These are phyloP conservation scores for bread wheat (Triticum aestivum) DNA, from an alignment of 176 grass and related monocot species.

Conservation along the genomic window DNA sequence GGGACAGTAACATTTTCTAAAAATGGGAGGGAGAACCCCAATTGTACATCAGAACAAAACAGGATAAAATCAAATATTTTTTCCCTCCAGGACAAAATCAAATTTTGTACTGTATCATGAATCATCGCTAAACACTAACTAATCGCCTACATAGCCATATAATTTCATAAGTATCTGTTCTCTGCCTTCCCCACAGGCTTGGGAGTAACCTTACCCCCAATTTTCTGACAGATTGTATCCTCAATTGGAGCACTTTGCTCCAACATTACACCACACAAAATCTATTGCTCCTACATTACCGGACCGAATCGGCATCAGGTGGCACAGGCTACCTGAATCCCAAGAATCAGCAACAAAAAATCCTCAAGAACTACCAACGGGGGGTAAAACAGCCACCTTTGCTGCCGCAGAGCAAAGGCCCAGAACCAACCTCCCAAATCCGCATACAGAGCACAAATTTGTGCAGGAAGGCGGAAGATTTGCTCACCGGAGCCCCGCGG, in stretches of 20 bases:
- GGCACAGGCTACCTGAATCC: neutral
- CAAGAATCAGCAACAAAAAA: neutral
- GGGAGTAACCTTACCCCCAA: neutral
- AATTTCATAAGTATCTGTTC: neutral
- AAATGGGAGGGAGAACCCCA: neutral
- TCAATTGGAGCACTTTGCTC: neutral
- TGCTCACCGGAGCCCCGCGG: conserved; percentile 20
- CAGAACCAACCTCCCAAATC: neutral
- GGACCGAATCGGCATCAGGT: conserved; percentile 7
- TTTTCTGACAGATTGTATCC: neutral
- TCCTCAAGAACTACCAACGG: neutral
- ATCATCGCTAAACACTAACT: neutral
- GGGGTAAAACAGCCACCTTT: neutral
- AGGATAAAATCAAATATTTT: neutral
- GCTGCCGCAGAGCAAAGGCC: neutral
- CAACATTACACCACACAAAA: neutral
- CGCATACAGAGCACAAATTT: neutral
- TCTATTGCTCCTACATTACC: neutral
- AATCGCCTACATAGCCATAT: neutral
- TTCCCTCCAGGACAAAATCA: neutral
- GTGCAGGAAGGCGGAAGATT: neutral
- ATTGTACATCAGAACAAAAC: neutral
- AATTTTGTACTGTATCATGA: neutral
- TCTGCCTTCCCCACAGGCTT: neutral
- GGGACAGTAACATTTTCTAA: neutral